Base-by-base conservation (phyloP, 352 stramenopile species). In the Pythium biforme region DNA sequence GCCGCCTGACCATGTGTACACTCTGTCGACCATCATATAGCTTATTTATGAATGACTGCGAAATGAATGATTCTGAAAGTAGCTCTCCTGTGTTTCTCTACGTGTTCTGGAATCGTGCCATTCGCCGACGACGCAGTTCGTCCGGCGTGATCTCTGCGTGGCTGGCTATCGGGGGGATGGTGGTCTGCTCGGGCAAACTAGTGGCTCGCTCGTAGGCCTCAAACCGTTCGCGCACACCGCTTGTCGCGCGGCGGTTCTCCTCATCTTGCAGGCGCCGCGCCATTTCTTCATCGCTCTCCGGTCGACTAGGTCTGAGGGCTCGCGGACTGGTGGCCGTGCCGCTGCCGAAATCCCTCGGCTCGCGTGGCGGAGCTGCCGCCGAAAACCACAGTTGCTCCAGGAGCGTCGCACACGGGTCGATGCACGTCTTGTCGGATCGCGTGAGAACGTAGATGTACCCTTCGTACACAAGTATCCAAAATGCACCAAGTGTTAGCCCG, bases 251-350 rank as follows among this genome's bases (percentile, higher is more conserved):
- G 1, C 33, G 40, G 53, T 62, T 66, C 23, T 75, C 64, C 55
- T 75, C 59, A 4, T 75, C 70, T 49, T 77, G 67, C 12, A 73
- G 52, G 9, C 63, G 66, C 9, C 53, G 56, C 14, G 67, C 70
- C 15, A 74, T 45, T 22, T 50, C 50, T 40, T 65, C 63, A 45
- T 77, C 70, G 19, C 43, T 66, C 33, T 63, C 56, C 1, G 17
- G 43, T 15, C 29, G 37, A 29, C 57, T 50, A 4, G 51, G 15
- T 14, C 17, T 15, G 5, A 7, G 47, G 3, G 4, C 17, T n/a
- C 31, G 31, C 12, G 22, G 2, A 51, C 6, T 25, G 43, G 26
- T 20, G 3, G 48, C 15, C 39, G 53, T 57, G 20, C 52, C 40
- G 22, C 37, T 33, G 23, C 48, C 57, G 41, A 64, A 58, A 25